phyloP scores from a whole-genome alignment of 106 monocot species.

The Ottelia alismoides region DNA sequence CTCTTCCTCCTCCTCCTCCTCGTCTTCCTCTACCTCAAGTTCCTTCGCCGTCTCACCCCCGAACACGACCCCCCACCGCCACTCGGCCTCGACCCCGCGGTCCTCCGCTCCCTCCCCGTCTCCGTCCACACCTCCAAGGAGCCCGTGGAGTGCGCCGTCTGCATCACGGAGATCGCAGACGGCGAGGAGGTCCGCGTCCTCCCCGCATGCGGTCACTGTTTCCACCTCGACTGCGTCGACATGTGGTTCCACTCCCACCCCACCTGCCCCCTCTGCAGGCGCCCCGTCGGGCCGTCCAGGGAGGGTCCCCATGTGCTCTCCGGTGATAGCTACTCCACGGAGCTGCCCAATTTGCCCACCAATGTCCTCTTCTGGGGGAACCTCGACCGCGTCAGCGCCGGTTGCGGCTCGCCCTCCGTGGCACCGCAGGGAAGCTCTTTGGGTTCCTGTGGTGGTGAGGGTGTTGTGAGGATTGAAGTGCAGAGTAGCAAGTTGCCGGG shows the following conservation, averaged over 20 bases:
- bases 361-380: slow-evolving; percentile 3
- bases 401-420: too few species aligned
- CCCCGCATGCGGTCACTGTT: slow-evolving; percentile 6
- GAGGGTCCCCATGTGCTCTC: too few species aligned
- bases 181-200: slow-evolving; percentile 9
- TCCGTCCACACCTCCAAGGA: slow-evolving; percentile 1
- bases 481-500: too few species aligned
- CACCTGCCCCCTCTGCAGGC: slow-evolving; percentile 9
- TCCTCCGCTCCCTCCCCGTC: slow-evolving; percentile 8
- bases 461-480: too few species aligned
- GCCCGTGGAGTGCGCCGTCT: slow-evolving; percentile 10
- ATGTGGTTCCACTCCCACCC: too few species aligned
- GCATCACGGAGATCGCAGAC: slow-evolving; percentile 4
- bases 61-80: not conserved
- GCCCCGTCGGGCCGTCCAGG: not conserved
- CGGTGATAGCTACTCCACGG: too few species aligned
- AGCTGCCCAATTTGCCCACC: not conserved
- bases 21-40: not conserved
- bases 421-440: too few species aligned
- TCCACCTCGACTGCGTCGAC: too few species aligned
- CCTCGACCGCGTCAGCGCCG: not conserved
- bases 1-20: slow-evolving; percentile 6
- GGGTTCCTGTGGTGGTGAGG: too few species aligned
- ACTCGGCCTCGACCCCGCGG: slow-evolving; percentile 2
- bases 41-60: not conserved